Conservation (phyloP, 73 alveolate species). For the Paramecium tetraurelia region DNA sequence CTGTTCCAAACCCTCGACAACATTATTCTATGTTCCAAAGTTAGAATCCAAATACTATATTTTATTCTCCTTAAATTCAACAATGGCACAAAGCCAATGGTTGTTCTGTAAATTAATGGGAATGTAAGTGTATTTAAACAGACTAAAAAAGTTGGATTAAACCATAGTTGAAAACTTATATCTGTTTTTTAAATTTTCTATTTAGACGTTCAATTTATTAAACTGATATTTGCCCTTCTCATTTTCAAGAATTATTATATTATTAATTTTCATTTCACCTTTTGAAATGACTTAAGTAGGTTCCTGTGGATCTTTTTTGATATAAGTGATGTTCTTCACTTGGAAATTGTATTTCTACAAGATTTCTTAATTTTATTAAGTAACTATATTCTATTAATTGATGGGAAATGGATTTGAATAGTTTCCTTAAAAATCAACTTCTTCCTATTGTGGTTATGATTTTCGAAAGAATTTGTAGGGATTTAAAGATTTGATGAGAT, state of each 20-base stretch:
- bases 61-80: not conserved
- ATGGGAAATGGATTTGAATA: not conserved
- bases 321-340: not conserved
- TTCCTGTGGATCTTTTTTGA: not conserved
- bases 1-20: not conserved
- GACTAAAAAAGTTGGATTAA: not conserved
- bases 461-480: not conserved
- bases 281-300: not conserved
- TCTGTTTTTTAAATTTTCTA: not conserved
- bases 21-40: not conserved
- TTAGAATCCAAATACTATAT: not conserved
- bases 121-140: not conserved
- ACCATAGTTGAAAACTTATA: not conserved
- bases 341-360: not conserved
- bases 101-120: not conserved
- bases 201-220: not conserved
- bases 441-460: not conserved
- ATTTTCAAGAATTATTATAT: not conserved
- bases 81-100: not conserved
- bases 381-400: not conserved
- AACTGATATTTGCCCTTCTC: not conserved
- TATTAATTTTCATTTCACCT: not conserved
- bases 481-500: not conserved
- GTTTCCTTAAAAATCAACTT: not conserved
- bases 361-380: not conserved